A percentile compares a stretch with the other conserved stretches of the same genome.
Evolutionary conservation across 306 rosid genomes (phyloP).

Genomic region (Gynostemma pentaphyllum): DNA sequence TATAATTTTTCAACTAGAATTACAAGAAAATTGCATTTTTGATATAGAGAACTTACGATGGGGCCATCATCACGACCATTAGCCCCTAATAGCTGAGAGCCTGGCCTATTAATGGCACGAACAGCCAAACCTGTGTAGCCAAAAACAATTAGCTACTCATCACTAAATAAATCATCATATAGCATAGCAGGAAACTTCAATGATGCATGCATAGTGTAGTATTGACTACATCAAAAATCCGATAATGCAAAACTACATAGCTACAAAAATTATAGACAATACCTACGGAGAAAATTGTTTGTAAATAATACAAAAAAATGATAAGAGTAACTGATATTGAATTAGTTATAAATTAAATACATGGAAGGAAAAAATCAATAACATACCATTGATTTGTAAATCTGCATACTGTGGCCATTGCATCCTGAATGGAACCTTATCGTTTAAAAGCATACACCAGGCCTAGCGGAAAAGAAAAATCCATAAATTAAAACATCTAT

Average conservation of each 20-base stretch:
- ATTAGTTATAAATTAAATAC: neutral
- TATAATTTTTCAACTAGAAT: neutral
- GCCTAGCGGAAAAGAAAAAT: constrained; percentile 29
- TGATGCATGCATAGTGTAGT: neutral
- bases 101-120: constrained; percentile 88
- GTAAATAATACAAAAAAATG: no score
- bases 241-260: neutral
- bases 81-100: constrained; percentile 86
- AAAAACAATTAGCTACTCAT: neutral
- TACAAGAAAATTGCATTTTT: neutral
- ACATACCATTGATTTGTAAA: constrained; percentile 81
- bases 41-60: constrained; percentile 50
- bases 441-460: constrained; percentile 99
- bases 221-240: neutral
- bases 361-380: neutral
- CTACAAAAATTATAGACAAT: neutral
- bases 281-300: no score
- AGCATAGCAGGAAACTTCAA: neutral
- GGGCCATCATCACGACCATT: constrained; percentile 99
- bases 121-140: constrained; percentile 54
- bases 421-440: constrained; percentile 95
- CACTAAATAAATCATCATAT: neutral
- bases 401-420: constrained; percentile 98
- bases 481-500: neutral
- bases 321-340: no score